Base-by-base conservation (phyloP, 768 basidiomycete species). In the Vishniacozyma victoriae region DNA sequence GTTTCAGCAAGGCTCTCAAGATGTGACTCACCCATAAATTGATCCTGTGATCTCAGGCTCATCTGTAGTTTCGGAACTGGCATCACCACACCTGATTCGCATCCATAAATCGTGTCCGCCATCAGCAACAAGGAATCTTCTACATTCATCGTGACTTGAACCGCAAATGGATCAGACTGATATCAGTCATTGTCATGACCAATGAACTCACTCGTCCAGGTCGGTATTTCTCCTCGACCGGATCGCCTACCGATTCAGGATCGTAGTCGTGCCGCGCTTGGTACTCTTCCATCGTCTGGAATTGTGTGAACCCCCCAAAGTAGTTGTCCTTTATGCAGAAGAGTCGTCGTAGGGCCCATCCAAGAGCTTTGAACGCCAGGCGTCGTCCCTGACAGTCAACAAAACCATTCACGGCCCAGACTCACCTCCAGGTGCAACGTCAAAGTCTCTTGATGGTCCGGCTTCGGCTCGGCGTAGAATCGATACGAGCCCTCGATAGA, bases 261-360 rank as follows among this genome's bases (percentile, higher is more conserved):
- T 78, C 78, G 42, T 74, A 75, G 36, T 74, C 76, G 35, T 81
- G 78, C 61, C 82, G 85, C 44, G 83, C 79, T 38, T 89, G 74
- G 67, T 89, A 93, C 74, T 97, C 93, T 18, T 78, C 79, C 35
- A 89, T 76, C 0, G 88, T 95, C 2, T 84, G 83, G 60, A 92
- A 96, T 57, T 93, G 86, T 1, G 90, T 95, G 72, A 95, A 97
- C 4, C 81, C 78, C 11, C 93, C 93, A 41, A 96, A 82, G 71
- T 97, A 97, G 71, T 96, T 96, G 62, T 93, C 89, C 44, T 85
- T 82, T 49, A 95, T 64, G 33, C 84, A 81, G 82, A 97, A 86
- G 56, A 93, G 78, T 63, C 89, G 83, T 29, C 91, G 82, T 51
- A 92, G 79, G 2, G 82, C 82, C 92, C 92, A 95, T 19, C 90